Evolutionary conservation across 164 flowering plant genomes (phyloP).

Genomic region (Berberis thunbergii): DNA sequence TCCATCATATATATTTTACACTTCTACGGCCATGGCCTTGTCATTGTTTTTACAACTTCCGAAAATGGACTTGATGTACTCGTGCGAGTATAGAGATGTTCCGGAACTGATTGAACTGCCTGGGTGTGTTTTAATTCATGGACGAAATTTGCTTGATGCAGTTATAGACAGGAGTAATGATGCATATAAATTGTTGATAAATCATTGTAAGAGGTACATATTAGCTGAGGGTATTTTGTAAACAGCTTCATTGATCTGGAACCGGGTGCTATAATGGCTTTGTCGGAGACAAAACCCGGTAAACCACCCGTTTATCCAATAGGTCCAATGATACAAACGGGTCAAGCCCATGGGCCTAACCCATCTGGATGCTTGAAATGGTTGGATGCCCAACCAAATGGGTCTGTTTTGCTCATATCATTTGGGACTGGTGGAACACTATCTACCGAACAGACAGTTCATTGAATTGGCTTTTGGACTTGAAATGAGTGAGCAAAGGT

Average conservation of each 20-base stretch:
- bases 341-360: not conserved
- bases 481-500: constrained; percentile 53
- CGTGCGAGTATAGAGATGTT: constrained; percentile 21
- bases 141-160: constrained; percentile 19
- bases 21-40: constrained; percentile 24
- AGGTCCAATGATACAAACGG: constrained; percentile 24
- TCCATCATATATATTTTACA: constrained; percentile 29
- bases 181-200: constrained; percentile 17
- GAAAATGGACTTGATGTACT: constrained; percentile 16
- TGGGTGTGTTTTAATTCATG: constrained; percentile 25
- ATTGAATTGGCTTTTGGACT: constrained; percentile 51
- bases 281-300: constrained; percentile 4
- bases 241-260: constrained; percentile 23
- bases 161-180: constrained; percentile 17
- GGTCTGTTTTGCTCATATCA: constrained; percentile 38
- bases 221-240: constrained; percentile 19
- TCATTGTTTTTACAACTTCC: constrained; percentile 22
- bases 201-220: constrained; percentile 3
- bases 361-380: constrained; percentile 21
- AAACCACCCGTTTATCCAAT: constrained; percentile 25
- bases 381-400: constrained; percentile 33
- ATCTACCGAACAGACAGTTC: constrained; percentile 27
- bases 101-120: constrained; percentile 22
- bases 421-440: constrained; percentile 81
- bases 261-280: constrained; percentile 13